Evolutionary conservation across 495 filamentous ascomycete genomes (phyloP), one percentile per base, ranked within the genome.

Genomic region (Trichoderma reesei): DNA sequence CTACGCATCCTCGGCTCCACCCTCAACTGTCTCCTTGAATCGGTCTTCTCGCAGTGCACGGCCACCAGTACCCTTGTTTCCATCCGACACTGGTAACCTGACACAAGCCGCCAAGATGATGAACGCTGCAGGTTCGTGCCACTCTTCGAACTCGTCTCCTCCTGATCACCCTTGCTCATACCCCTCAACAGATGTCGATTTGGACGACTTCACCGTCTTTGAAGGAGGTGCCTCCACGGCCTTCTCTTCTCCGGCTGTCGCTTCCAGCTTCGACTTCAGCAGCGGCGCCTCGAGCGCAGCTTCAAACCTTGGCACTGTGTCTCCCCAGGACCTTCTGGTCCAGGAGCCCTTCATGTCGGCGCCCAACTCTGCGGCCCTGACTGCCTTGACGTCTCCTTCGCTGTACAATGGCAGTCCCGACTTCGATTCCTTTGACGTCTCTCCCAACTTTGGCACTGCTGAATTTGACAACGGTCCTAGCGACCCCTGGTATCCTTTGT

Each of bases 341-440:
- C 69, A 73, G 61, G 88, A 91, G 65, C 78, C 81, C 18, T 79
- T 78, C 69, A 76, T 80, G 69, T 94, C 91, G 63, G 86, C 90
- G 37, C 90, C 91, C 44, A 90, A 91, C 63, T 96, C 92, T 0
- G 80, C 87, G 46, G 85, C 90, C 14, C 88, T 91, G 71, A 95
- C 92, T 7, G 86, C 91, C 65, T 69, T 96, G 68, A 94, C 91
- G 63, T 95, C 92, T 62, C 92, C 90, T 38, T 87, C 84, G 20
- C 80, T 89, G 31, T 85, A 87, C 44, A 86, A 85, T 73, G 89
- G 88, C 64, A 92, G 90, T 41, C 90, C 91, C 20, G 85, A 79
- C 41, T 73, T 81, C 67, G 85, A 89, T 66, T 84, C 82, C 70
- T 90, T 85, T 65, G 86, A 94, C 65, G 83, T 88, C 1, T 96